Conservation (phyloP, 345 rosid species). For the Eucalyptus erythrocorys region DNA sequence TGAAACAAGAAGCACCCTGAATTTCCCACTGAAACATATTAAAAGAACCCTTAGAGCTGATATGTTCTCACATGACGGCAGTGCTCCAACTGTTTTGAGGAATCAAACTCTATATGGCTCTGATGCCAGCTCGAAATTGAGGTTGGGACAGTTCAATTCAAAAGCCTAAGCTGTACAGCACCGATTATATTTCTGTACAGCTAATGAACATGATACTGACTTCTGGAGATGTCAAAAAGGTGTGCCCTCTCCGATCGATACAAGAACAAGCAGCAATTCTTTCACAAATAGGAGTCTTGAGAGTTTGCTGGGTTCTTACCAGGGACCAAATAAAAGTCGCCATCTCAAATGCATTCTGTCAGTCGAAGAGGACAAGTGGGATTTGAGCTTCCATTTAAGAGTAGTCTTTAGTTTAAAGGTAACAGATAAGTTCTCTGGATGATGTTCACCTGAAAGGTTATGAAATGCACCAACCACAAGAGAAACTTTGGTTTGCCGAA, state of each 20-base stretch:
- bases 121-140: neutral
- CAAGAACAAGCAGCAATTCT: neutral
- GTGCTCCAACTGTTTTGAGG: neutral
- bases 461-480: conserved; percentile 34
- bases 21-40: conserved; percentile 48
- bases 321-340: conserved; percentile 55
- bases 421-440: neutral
- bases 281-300: neutral
- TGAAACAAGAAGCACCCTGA: conserved; percentile 42
- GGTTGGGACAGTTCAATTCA: neutral
- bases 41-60: neutral
- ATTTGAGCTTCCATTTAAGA: neutral
- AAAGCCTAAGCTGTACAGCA: neutral
- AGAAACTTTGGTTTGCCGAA: conserved; percentile 44
- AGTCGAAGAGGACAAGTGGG: neutral
- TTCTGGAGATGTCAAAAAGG: neutral
- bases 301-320: conserved; percentile 12
- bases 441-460: conserved; percentile 44
- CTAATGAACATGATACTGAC: neutral
- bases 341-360: conserved; percentile 73
- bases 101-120: neutral
- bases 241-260: neutral
- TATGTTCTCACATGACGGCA: neutral
- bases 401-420: neutral
- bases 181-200: neutral